phyloP scores from a whole-genome alignment of 176 grass and related monocot species.

The Oryza officinalis region DNA sequence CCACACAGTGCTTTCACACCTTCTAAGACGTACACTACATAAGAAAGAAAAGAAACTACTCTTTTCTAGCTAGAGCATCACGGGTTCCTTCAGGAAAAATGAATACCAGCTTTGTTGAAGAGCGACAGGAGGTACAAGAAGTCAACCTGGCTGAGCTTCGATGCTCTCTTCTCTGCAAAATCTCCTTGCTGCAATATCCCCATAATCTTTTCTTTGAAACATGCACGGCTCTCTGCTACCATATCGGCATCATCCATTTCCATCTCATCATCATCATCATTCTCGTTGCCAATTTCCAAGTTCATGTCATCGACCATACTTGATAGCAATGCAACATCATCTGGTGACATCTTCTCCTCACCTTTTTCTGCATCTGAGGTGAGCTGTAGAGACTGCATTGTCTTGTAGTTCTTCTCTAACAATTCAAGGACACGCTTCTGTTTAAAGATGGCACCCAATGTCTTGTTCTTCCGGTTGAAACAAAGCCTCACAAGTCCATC shows the following conservation, averaged over 20 bases:
- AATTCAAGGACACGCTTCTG: slow-evolving; percentile 72
- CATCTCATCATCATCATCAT: slow-evolving; percentile 80
- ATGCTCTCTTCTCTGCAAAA: slow-evolving; percentile 93
- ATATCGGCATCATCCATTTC: slow-evolving; percentile 53
- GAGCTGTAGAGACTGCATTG: slow-evolving; percentile 73
- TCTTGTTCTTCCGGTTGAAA: slow-evolving; percentile 92
- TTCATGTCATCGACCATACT: slow-evolving; percentile 86
- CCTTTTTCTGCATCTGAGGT: slow-evolving; percentile 38
- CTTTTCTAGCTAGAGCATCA: background rate
- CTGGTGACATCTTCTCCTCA: slow-evolving; percentile 45
- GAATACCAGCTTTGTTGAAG: slow-evolving; percentile 87
- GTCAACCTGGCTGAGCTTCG: slow-evolving; percentile 86
- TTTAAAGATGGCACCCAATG: slow-evolving; percentile 77
- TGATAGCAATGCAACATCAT: slow-evolving; percentile 66
- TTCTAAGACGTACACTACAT: background rate
- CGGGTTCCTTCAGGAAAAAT: slow-evolving; percentile 74
- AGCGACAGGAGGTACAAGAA: slow-evolving; percentile 94
- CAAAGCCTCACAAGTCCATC: slow-evolving; percentile 80
- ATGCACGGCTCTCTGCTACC: slow-evolving; percentile 20
- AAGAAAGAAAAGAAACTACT: background rate
- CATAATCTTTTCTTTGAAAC: slow-evolving; percentile 87
- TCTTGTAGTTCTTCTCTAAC: slow-evolving; percentile 97
- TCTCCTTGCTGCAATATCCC: slow-evolving; percentile 75
- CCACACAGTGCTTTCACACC: background rate
- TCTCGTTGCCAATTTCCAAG: slow-evolving; percentile 52